These are phyloP conservation scores for Phaeomoniella chlamydospora DNA, from an alignment of 2,329 filamentous ascomycete genomes.

Conservation along the genomic window DNA sequence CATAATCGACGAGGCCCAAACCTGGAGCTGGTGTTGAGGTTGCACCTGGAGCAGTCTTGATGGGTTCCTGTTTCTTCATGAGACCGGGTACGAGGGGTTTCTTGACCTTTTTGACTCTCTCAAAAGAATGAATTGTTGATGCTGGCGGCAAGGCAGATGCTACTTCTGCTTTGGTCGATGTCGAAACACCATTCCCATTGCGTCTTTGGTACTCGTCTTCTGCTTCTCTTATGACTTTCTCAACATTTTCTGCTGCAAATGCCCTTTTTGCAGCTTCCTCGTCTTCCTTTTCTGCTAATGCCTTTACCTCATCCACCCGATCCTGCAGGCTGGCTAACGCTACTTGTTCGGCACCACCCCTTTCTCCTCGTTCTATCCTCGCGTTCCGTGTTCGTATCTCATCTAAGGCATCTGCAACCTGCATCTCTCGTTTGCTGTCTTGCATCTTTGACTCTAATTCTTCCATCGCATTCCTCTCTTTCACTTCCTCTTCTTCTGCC, in stretches of 20 bases:
- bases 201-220: conserved; percentile 29
- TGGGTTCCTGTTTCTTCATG: conserved; percentile 52
- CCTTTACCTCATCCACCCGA: conserved; percentile 41
- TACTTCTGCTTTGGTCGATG: conserved; percentile 20
- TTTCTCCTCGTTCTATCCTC: conserved; percentile 61
- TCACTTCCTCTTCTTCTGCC: conserved; percentile 44
- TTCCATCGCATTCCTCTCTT: conserved; percentile 83
- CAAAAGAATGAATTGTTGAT: conserved; percentile 40
- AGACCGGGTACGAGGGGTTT: conserved; percentile 62
- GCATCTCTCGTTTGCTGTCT: conserved; percentile 92
- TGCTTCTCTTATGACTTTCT: conserved; percentile 37
- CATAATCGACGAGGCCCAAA: conserved; percentile 1
- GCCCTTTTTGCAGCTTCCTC: conserved; percentile 66
- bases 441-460: conserved; percentile 87
- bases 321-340: conserved; percentile 41
- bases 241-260: conserved; percentile 51
- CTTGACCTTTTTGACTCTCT: conserved; percentile 70
- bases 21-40: background rate
- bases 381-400: conserved; percentile 90
- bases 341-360: conserved; percentile 45
- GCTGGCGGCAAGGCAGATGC: conserved; percentile 36
- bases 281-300: conserved; percentile 63
- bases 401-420: conserved; percentile 85
- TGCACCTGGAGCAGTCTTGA: conserved; percentile 1
- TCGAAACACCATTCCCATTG: conserved; percentile 13